Evolutionary conservation across 768 basidiomycete genomes (phyloP), one percentile per base, ranked within the genome.

Genomic region (Coprinopsis cinerea): DNA sequence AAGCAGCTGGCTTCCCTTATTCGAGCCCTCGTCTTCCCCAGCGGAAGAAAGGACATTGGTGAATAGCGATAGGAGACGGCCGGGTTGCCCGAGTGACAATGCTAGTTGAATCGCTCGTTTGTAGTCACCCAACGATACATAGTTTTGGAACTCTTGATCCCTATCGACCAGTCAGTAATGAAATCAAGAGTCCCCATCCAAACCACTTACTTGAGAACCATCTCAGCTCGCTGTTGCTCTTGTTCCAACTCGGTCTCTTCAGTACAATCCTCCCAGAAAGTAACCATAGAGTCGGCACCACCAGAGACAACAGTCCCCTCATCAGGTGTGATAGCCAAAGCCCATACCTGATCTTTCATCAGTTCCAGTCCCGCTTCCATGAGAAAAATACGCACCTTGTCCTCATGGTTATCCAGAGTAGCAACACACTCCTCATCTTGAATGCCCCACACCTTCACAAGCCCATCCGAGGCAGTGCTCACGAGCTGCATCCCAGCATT

Each of bases 391-490:
- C 82, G 17, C 52, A 88, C 94, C 78, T 97, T 98, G 55, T 97
- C 95, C 64, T 96, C 92, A 59, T 99, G 96, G 60, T 95, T 95
- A 65, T 99, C 96, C 65, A 99, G 70, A 4, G 95, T 98, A 15
- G 82, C 72, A 5, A 81, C 71, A 58, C 94, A 97, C 58, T 88
- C 82, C 62, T 98, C 96, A 45, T 89, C 84, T 58, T 78, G 77
- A 47, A 95, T 76, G 65, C 87, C 92, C 96, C 96, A 99, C 23
- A 99, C 55, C 69, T 98, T 99, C 53, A 98, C 88, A 36, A 99
- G 69, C 27, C 96, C 96, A 64, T 99, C 96, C 14, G 93, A 92
- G 9, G 88, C 92, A 14, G 90, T 74, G 52, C 90, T 95, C 41
- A 92, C 85, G 34, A 99, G 70, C 68, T 96, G 93, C 75, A 79